A percentile compares a stretch with the other conserved stretches of the same genome.
Evolutionary conservation across 345 rosid genomes (phyloP).

Genomic region (Kandelia obovata): DNA sequence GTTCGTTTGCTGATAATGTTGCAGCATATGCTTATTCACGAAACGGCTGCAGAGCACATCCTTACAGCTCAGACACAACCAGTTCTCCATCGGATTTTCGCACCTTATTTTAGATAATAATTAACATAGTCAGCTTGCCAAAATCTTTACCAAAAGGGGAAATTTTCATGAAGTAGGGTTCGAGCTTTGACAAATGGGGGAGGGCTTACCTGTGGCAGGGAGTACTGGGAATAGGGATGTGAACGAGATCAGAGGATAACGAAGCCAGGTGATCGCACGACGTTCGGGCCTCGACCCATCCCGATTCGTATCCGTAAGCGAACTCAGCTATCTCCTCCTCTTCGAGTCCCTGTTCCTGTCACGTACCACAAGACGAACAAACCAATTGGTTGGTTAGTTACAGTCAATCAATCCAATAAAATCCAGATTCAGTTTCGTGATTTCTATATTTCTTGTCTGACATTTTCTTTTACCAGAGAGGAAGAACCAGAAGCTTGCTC

Average conservation of each 20-base stretch:
- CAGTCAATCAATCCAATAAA: too few relatives aligned
- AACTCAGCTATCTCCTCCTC: constrained; percentile 46
- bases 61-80: constrained; percentile 81
- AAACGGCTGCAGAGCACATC: constrained; percentile 89
- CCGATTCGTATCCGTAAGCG: constrained; percentile 60
- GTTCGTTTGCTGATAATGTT: constrained; percentile 55
- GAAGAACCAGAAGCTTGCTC: too few relatives aligned
- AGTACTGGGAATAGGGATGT: constrained; percentile 64
- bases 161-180: background rate
- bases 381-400: too few relatives aligned
- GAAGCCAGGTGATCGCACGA: constrained; percentile 71
- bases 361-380: too few relatives aligned
- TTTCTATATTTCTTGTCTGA: too few relatives aligned
- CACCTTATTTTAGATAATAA: constrained; percentile 43
- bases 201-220: constrained; percentile 56
- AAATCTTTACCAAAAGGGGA: background rate
- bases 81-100: constrained; percentile 72
- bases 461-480: too few relatives aligned
- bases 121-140: too few relatives aligned
- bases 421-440: too few relatives aligned
- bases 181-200: background rate
- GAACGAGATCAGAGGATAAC: constrained; percentile 55
- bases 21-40: constrained; percentile 83
- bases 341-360: constrained; percentile 33
- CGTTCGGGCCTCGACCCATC: constrained; percentile 88